A percentile compares a stretch with the other conserved stretches of the same genome.
phyloP scores from a whole-genome alignment of 2,329 filamentous ascomycete species.

The Aureobasidium sp. region DNA sequence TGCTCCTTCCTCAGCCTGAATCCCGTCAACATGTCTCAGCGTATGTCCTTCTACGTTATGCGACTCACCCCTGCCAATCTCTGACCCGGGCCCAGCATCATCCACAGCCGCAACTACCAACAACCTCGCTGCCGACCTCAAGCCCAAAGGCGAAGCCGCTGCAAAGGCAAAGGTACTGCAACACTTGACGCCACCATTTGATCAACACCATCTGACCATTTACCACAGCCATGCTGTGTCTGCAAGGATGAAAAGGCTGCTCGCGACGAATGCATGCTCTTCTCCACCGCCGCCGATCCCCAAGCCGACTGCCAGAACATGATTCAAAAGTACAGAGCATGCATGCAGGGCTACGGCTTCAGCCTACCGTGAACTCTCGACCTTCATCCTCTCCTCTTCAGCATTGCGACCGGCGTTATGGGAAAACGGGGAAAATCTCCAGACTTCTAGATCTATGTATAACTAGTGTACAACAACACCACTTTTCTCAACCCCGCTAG shows the following conservation, averaged over 20 bases:
- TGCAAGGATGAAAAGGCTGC: constrained; percentile 90
- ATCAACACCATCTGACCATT: not conserved
- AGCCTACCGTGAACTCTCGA: constrained; percentile 35
- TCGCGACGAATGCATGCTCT: constrained; percentile 98
- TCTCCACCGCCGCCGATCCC: constrained; percentile 76
- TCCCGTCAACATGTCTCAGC: not conserved
- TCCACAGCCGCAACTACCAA: constrained; percentile 21
- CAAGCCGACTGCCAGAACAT: constrained; percentile 72
- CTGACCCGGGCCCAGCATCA: not conserved
- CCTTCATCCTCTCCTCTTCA: not conserved
- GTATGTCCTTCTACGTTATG: not conserved
- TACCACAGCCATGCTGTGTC: constrained; percentile 78
- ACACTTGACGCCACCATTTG: not conserved
- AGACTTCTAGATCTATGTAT: constrained; percentile 1
- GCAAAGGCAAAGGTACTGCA: constrained; percentile 36
- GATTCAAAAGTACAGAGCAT: constrained; percentile 77
- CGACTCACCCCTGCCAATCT: not conserved
- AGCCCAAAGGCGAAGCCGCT: constrained; percentile 28
- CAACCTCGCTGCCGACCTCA: constrained; percentile 39
- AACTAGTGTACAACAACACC: constrained; percentile 10
- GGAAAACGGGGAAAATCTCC: not conserved
- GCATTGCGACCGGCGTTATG: constrained; percentile 11
- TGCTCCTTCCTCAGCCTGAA: not conserved
- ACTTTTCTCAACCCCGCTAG: not conserved
- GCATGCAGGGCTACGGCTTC: constrained; percentile 92